Evolutionary conservation across 129 eudicot genomes (phyloP).

Genomic region (Chrysanthemum lavandulifolium): DNA sequence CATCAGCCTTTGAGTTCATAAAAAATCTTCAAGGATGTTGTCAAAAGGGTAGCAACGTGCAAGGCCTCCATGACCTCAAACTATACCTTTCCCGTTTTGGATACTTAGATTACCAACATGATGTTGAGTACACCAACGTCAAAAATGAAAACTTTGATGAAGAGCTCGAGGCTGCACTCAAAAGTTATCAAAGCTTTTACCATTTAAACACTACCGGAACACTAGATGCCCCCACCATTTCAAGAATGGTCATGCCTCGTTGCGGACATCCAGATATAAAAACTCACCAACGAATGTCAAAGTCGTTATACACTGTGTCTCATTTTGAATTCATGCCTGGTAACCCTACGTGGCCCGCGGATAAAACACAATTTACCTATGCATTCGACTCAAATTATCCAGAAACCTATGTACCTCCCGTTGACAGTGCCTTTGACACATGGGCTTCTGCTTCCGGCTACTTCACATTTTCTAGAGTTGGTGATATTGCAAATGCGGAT

Average conservation of each 20-base stretch:
- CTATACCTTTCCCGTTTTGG: slow-evolving; percentile 20
- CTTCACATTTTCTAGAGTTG: slow-evolving; percentile 15
- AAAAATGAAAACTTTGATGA: slow-evolving; percentile 6
- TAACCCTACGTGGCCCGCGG: neutral
- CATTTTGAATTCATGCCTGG: neutral
- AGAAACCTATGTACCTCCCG: neutral
- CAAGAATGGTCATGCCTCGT: slow-evolving; percentile 12
- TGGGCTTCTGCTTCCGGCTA: slow-evolving; percentile 15
- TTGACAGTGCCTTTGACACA: neutral
- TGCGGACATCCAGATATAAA: slow-evolving; percentile 5
- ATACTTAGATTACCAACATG: slow-evolving; percentile 13
- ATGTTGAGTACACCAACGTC: neutral
- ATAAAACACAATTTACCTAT: neutral
- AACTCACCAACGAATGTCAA: neutral
- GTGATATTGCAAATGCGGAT: neutral
- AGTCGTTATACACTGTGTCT: neutral
- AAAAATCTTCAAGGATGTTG: slow-evolving; percentile 7
- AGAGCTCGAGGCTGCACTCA: slow-evolving; percentile 18
- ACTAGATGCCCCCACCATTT: slow-evolving; percentile 2
- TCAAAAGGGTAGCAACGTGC: neutral
- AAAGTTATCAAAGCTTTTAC: slow-evolving; percentile 15
- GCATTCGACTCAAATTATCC: neutral
- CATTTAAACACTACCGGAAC: slow-evolving; percentile 1
- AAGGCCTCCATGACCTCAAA: slow-evolving; percentile 14
- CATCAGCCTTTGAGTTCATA: slow-evolving; percentile 3